Conservation (phyloP, 2,329 filamentous ascomycete species). For the Aspergillus oerlinghausenensis region DNA sequence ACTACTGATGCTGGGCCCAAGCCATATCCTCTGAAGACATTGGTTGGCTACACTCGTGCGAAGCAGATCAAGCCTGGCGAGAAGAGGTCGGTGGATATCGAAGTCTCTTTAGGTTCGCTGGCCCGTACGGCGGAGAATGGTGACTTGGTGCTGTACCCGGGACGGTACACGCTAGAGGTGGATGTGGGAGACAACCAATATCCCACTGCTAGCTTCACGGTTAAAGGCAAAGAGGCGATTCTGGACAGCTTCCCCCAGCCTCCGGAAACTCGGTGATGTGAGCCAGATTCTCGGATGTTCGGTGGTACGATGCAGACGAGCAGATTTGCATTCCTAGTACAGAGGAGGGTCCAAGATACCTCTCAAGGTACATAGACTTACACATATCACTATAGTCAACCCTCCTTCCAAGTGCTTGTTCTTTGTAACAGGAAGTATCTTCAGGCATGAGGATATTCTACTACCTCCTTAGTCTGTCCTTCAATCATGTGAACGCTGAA, state of each 20-base stretch:
- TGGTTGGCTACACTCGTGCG: conserved; percentile 26
- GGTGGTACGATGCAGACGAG: neutral
- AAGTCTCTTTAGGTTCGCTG: conserved; percentile 27
- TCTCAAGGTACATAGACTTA: no score
- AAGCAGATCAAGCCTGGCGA: conserved; percentile 15
- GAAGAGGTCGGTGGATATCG: conserved; percentile 18
- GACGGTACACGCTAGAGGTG: conserved; percentile 19
- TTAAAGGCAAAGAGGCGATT: neutral
- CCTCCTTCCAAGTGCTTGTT: no score
- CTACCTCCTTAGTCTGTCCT: no score
- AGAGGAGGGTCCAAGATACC: no score
- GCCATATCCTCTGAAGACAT: conserved; percentile 32
- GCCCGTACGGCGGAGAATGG: conserved; percentile 28
- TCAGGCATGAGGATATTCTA: no score
- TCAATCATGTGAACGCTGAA: no score
- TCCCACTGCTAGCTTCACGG: neutral
- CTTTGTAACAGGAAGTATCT: no score
- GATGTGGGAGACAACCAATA: conserved; percentile 1
- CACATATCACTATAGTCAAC: no score
- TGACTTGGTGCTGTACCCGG: conserved; percentile 31
- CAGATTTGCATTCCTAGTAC: no score
- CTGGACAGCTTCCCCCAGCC: neutral
- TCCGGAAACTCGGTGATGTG: neutral
- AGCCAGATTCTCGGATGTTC: neutral
- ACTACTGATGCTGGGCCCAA: conserved; percentile 24